Percentiles rank a stretch among this genome's conserved stretches.
Evolutionary conservation across 2,329 filamentous ascomycete species (phyloP).

Genomic region (Pyricularia sp.): DNA sequence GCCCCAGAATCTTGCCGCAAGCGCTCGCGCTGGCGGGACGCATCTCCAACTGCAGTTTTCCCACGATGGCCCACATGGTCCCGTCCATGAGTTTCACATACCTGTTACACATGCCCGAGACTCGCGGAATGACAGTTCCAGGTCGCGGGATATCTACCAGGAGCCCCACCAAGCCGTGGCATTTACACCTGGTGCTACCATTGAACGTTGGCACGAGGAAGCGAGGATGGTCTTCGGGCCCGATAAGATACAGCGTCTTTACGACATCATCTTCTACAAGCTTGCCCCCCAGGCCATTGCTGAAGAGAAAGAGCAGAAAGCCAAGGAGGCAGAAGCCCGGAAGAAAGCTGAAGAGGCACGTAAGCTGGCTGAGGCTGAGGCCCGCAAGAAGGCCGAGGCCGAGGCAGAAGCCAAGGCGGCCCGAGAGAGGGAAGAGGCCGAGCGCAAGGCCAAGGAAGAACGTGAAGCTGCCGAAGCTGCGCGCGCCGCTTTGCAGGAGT

Average conservation of each 20-base stretch:
- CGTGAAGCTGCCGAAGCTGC: conserved; percentile 50
- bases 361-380: conserved; percentile 58
- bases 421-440: conserved; percentile 60
- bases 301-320: conserved; percentile 44
- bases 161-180: conserved; percentile 67
- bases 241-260: conserved; percentile 61
- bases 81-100: conserved; percentile 42
- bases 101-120: conserved; percentile 14
- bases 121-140: neutral
- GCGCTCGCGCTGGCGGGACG: neutral
- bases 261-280: conserved; percentile 57
- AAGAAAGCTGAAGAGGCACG: conserved; percentile 46
- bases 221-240: conserved; percentile 73
- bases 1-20: neutral
- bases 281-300: conserved; percentile 81
- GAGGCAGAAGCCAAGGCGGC: conserved; percentile 57
- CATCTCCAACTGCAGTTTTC: conserved; percentile 52
- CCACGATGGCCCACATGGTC: conserved; percentile 34
- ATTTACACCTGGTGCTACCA: conserved; percentile 65
- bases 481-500: conserved; percentile 35
- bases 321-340: conserved; percentile 31
- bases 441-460: conserved; percentile 54
- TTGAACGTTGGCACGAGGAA: conserved; percentile 80
- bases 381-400: conserved; percentile 2
- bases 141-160: conserved; percentile 36